Conservation (phyloP, 805 yeast species). For the Lachancea lanzarotensis region DNA sequence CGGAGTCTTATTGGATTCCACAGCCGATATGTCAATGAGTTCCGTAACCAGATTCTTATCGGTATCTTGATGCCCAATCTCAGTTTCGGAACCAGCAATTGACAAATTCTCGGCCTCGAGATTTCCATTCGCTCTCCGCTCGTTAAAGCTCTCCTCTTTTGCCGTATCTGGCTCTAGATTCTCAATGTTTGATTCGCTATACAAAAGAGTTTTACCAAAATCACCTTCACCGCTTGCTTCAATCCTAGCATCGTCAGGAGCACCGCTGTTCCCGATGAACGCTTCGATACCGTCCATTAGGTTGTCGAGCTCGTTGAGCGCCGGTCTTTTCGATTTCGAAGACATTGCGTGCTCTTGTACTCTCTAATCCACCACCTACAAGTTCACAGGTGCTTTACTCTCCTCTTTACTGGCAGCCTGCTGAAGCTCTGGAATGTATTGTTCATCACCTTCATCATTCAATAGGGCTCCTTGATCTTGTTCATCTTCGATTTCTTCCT, state of each 20-base stretch:
- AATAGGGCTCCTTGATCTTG: constrained; percentile 16
- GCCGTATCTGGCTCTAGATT: neutral
- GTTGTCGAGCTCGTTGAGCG: constrained; percentile 4
- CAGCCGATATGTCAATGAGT: too few species aligned
- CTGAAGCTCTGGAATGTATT: constrained; percentile 12
- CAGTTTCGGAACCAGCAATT: too few species aligned
- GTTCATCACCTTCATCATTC: constrained; percentile 22
- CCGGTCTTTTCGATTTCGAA: constrained; percentile 13
- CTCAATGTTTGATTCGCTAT: neutral
- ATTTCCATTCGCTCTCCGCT: too few species aligned
- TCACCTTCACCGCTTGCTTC: neutral
- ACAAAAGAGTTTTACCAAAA: neutral
- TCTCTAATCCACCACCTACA: neutral
- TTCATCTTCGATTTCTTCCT: constrained; percentile 16
- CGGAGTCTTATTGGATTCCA: too few species aligned
- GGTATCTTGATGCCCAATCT: too few species aligned
- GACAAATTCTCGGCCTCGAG: too few species aligned
- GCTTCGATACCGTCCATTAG: constrained; percentile 25
- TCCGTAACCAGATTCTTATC: too few species aligned
- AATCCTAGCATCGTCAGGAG: neutral
- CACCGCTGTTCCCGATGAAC: constrained; percentile 9
- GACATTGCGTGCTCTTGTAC: neutral
- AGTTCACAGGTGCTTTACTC: neutral
- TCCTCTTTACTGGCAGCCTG: constrained; percentile 9
- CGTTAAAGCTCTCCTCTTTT: neutral